Evolutionary conservation across 2,329 filamentous ascomycete genomes (phyloP), one percentile per base, ranked within the genome.

Genomic region (Colletotrichum abscissum): DNA sequence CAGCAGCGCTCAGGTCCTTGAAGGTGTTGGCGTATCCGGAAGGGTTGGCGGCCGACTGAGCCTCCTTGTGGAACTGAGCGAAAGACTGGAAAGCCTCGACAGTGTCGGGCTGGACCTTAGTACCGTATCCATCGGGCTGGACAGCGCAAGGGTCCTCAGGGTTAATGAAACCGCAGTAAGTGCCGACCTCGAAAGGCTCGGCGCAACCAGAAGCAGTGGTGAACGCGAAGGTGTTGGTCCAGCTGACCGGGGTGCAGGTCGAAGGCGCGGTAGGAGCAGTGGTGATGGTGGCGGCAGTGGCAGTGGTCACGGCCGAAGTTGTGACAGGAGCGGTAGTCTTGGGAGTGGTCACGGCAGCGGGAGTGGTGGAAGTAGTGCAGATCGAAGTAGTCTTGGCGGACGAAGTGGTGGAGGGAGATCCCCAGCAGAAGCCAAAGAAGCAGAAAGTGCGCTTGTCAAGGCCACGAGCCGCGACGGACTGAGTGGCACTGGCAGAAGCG

Each of bases 101-200:
- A 0, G 67, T 73, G 38, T 73, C 71, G 1, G 71, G 71, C 35
- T 62, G 33, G 4, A 66, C 67, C 3, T 28, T 49, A 4, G 71
- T 42, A 0, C 71, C 71, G 19, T 42, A 24, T 46, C 71, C 67
- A 33, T 57, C 56, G 3, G 71, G 67, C 33, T 73, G 71, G 7
- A 60, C 26, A 11, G 71, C 67, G 35, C 71, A 71, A 42, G 71
- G 71, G 38, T 73, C 71, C 14, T 73, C 71, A 4, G 71, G 71
- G 71, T 73, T 73, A 2, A 71, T 46, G 16, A 73, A 73, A 1
- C 71, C 71, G 1, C 71, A 73, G 56, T 52, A 73, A 22, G 71
- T 73, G 16, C 71, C 71, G 12, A 73, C 67, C 11, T 73, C 71
- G 2, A 24, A 73, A 2, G 71, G 62, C 1, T 55, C 60, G 16